Conservation (phyloP, 2,329 filamentous ascomycete species). For the Epichloe sylvatica region DNA sequence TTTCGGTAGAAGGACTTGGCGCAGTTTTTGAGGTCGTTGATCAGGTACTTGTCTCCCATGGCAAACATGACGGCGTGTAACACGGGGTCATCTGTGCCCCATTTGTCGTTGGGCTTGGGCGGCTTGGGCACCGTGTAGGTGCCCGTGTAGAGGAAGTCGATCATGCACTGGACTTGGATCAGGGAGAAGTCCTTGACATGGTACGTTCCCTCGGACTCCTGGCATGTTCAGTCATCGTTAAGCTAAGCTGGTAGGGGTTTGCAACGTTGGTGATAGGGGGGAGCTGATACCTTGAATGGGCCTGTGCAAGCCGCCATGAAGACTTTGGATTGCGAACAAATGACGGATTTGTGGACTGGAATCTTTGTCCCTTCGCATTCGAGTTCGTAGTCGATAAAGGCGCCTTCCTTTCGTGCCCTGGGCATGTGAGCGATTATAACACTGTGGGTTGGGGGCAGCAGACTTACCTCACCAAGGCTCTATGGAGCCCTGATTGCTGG, state of each 20-base stretch:
- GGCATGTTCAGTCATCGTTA: neutral
- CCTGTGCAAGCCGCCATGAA: neutral
- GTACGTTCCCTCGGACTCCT: neutral
- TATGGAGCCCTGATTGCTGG: neutral
- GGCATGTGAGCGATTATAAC: neutral
- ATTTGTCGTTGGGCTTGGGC: neutral
- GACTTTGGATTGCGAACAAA: constrained; percentile 1
- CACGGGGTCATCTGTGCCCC: neutral
- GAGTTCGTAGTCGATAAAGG: neutral
- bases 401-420: neutral
- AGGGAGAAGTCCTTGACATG: neutral
- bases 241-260: neutral
- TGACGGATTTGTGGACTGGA: neutral
- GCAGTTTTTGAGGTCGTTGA: neutral
- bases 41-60: neutral
- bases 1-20: neutral
- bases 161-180: neutral
- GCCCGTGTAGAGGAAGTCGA: constrained; percentile 1
- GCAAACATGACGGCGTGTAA: constrained; percentile 1
- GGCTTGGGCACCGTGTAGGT: neutral
- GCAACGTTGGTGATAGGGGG: neutral
- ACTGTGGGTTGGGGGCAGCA: neutral
- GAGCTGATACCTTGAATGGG: neutral
- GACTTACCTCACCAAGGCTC: neutral
- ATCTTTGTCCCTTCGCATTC: neutral